Conservation (phyloP, 1,284 basidiomycete genomes). For the Caloboletus firmus region DNA sequence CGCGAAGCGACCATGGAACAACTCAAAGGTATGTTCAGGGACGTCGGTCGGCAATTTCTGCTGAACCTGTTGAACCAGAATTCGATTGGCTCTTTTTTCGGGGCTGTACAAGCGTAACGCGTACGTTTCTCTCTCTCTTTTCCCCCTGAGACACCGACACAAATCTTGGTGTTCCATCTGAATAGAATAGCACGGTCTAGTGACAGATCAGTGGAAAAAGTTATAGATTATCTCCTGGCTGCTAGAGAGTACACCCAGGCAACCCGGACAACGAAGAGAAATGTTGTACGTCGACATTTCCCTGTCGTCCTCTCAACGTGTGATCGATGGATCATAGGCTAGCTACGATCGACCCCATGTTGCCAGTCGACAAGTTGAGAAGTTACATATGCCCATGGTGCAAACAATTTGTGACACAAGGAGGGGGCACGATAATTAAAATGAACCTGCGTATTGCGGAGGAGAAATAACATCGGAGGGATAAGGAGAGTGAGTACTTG, state of each 20-base stretch:
- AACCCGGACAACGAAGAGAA: background rate
- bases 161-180: background rate
- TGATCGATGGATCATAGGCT: background rate
- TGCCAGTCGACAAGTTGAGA: background rate
- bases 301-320: background rate
- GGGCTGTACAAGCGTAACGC: background rate
- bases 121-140: background rate
- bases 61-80: background rate
- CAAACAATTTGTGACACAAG: background rate
- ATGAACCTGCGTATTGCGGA: background rate
- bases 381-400: constrained; percentile 6
- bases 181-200: background rate
- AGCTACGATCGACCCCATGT: background rate
- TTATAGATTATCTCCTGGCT: background rate
- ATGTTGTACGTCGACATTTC: background rate
- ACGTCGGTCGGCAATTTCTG: background rate
- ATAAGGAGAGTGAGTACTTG: background rate
- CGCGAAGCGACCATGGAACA: background rate
- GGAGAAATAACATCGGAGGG: background rate
- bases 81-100: constrained; percentile 1
- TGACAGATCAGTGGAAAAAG: background rate
- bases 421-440: background rate
- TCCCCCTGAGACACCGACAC: too few species aligned
- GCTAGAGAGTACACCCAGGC: background rate
- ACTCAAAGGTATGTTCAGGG: background rate